These are phyloP conservation scores for Triticum urartu DNA, from an alignment of 176 grass and related monocot genomes.

Conservation along the genomic window DNA sequence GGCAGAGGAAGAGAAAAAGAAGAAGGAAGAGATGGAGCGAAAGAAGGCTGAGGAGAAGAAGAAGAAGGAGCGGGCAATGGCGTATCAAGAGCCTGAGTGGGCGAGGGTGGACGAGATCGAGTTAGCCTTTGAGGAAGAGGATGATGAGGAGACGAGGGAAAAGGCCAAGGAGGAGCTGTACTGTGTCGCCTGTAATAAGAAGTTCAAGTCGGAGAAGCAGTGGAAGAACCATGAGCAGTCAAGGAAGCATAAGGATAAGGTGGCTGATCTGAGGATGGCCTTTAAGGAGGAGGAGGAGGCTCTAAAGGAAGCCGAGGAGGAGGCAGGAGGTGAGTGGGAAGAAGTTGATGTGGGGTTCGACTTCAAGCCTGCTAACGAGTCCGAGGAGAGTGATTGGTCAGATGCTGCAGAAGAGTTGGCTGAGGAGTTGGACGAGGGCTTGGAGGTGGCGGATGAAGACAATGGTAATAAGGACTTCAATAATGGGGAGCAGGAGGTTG, in stretches of 20 bases:
- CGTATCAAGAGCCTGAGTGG: conserved; percentile 90
- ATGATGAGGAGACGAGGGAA: conserved; percentile 55
- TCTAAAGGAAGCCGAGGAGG: conserved; percentile 57
- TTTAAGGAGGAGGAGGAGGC: conserved; percentile 72
- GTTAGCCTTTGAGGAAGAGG: conserved; percentile 46
- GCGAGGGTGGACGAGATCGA: conserved; percentile 57
- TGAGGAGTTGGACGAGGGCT: conserved; percentile 50
- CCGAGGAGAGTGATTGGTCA: conserved; percentile 58
- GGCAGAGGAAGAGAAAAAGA: conserved; percentile 68
- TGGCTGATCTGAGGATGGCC: conserved; percentile 58
- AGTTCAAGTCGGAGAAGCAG: conserved; percentile 97
- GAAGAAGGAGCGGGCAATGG: conserved; percentile 69
- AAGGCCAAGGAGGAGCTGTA: conserved; percentile 83
- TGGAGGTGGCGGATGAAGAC: conserved; percentile 47
- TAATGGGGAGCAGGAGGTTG: conserved; percentile 46
- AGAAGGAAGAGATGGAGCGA: conserved; percentile 49
- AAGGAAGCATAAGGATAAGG: conserved; percentile 91
- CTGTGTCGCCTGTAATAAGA: conserved; percentile 90
- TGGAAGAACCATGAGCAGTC: conserved; percentile 99
- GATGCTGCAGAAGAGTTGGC: conserved; percentile 60
- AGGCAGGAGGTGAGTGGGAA: conserved; percentile 33
- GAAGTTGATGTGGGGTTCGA: conserved; percentile 60
- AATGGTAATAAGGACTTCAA: conserved; percentile 24
- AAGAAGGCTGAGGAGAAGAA: conserved; percentile 80
- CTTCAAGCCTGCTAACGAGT: conserved; percentile 68